Evolutionary conservation across 2,329 filamentous ascomycete genomes (phyloP).

Genomic region (Herpotrichia juniperi): DNA sequence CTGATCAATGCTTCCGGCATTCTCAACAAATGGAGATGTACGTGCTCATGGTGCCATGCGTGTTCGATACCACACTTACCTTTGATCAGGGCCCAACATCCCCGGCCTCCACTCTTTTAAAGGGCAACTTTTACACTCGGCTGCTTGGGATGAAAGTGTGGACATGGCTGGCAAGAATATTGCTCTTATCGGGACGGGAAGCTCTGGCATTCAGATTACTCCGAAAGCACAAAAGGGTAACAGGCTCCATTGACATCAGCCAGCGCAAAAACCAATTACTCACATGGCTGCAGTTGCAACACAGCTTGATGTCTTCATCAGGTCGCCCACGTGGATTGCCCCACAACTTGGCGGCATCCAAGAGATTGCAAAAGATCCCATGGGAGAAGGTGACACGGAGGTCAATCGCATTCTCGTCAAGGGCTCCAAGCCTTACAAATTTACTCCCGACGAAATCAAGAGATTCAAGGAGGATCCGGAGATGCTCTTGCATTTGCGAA

Average conservation of each 20-base stretch:
- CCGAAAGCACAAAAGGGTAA: constrained; percentile 2
- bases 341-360: constrained; percentile 1
- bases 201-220: constrained; percentile 1
- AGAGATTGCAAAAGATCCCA: too few relatives aligned
- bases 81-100: constrained; percentile 3
- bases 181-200: constrained; percentile 2
- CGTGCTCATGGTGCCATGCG: not conserved
- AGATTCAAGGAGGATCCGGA: constrained; percentile 10
- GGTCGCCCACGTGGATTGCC: constrained; percentile 7
- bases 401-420: constrained; percentile 7
- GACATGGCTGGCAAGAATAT: constrained; percentile 3
- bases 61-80: constrained; percentile 1
- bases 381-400: too few relatives aligned
- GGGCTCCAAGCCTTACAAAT: constrained; percentile 7
- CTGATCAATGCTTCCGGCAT: constrained; percentile 27
- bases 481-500: constrained; percentile 7
- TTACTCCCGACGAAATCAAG: constrained; percentile 6
- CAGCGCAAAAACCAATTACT: not conserved
- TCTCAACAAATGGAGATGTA: constrained; percentile 8
- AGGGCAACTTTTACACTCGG: constrained; percentile 9
- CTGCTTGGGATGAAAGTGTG: constrained; percentile 2
- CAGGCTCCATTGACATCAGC: not conserved
- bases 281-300: too few relatives aligned
- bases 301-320: too few relatives aligned
- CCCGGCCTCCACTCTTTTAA: constrained; percentile 4